Base-by-base conservation (phyloP, 2,329 filamentous ascomycete genomes). In the Neurospora sp. region DNA sequence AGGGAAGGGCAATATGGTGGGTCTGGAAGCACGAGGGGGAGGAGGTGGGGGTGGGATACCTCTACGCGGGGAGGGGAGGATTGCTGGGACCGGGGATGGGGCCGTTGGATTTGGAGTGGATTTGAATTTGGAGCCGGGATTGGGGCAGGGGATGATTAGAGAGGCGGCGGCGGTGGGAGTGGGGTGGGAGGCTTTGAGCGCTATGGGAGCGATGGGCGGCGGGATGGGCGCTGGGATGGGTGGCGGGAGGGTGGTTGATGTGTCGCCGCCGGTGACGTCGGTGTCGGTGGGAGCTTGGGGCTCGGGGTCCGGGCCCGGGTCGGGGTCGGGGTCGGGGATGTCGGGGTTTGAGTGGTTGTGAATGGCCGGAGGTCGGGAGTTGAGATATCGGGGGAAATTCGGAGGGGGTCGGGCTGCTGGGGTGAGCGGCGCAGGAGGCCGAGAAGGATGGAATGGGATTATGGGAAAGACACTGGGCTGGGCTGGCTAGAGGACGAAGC, bases 141-240 rank as follows among this genome's bases (percentile, higher is more conserved):
- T 2, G 10, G 11, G 19, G 2, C 0, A 7, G 19, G 1, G 19
- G 11, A 19, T 0, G 3, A 4, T 19, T 4, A 15, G 43, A 1
- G 43, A 52, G 43, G 43, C 5, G 1, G 10, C 19, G 43, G 10
- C n/a, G 4, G n/a, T 5, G 43, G 43, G 43, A 13, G 0, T 43
- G 17, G 43, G 43, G 11, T 52, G 43, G 43, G 43, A 43, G 5
- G 8, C 8, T 11, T 1, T 43, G 9, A 17, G 42, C 1, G 17
- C 42, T 0, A 2, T 43, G n/a, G 40, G 40, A 2, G 17, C 8
- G 3, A 4, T 4, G 17, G 15, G 39, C 17, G 4, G 1, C 1
- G 28, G 28, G 28, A 33, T 33, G 23, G 15, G 39, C 17, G 4
- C 4, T 0, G 28, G 28, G 28, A 33, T 33, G 23, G 33, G 33